Evolutionary conservation across 108 stramenopile species (phyloP), one percentile per base, ranked within the genome.

Genomic region (Seminavis robusta): DNA sequence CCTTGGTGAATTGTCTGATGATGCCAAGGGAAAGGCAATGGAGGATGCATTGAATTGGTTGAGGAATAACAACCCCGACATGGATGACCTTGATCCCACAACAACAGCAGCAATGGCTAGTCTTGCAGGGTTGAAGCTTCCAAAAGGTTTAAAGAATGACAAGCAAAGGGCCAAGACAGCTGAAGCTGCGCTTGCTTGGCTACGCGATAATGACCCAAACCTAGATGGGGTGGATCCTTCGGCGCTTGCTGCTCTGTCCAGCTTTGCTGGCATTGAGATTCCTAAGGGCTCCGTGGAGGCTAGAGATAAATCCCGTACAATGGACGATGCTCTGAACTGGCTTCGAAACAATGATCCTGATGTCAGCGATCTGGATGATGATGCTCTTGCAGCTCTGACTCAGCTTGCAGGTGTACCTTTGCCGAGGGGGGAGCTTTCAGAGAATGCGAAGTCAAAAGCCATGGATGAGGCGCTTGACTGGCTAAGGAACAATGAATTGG

Each of bases 11-110:
- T 56, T 56, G 54, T 31, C 54, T 6, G 54, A 56, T 23, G 57
- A 59, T 33, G 57, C 45, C 27, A 59, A 47, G 47, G 4, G 73
- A 24, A 65, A 54, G 39, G 74, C 65, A 27, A 76, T 76, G 74
- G 74, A 76, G 34, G 58, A 76, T 31, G 74, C 74, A 25, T 28
- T 76, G 44, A 44, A 50, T 16, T 76, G 74, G 74, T 43, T 76
- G 33, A 52, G 74, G 9, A 56, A 25, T 25, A 71, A 76, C 41
- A 68, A 68, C 26, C 20, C 69, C 7, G 69, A 69, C 46, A 52
- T 63, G 30, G 74, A 69, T n/a, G 55, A 69, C 19, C 17, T 59
- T 17, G 57, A 59, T 16, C 28, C 27, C 16, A 37, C 54, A 41
- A 25, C 38, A 24, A 40, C 23, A 25, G 20, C 17, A 21, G 41